These are phyloP conservation scores for Xylaria arbuscula DNA, from an alignment of 2,329 filamentous ascomycete genomes.

Conservation along the genomic window DNA sequence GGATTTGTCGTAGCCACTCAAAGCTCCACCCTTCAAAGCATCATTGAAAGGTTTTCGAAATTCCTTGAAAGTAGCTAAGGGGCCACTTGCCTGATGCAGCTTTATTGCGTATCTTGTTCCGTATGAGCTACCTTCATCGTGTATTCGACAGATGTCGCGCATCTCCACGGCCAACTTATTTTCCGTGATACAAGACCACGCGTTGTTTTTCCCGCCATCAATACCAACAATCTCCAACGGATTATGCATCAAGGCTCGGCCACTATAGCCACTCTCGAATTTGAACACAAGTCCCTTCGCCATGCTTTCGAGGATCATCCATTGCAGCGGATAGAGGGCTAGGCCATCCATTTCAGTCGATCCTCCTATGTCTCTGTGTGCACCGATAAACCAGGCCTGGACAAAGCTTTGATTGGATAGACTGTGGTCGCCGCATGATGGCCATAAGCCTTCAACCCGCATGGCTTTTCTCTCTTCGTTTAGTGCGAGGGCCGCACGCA, in stretches of 20 bases:
- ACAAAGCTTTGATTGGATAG: background rate
- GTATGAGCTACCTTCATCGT: background rate
- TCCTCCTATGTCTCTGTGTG: slow-evolving; percentile 8
- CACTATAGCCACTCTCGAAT: slow-evolving; percentile 2
- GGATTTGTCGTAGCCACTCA: background rate
- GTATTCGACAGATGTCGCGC: background rate
- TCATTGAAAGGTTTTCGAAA: background rate
- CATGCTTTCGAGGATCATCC: slow-evolving; percentile 14
- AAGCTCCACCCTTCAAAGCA: background rate
- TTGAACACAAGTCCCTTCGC: background rate
- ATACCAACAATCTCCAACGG: background rate
- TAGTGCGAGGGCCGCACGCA: slow-evolving; percentile 1
- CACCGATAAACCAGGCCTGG: slow-evolving; percentile 13
- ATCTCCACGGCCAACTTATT: slow-evolving; percentile 9
- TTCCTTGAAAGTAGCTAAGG: slow-evolving; percentile 1
- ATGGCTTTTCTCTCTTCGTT: slow-evolving; percentile 14
- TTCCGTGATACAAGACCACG: background rate
- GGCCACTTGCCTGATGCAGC: background rate
- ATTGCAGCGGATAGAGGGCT: slow-evolving; percentile 10
- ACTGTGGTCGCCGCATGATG: background rate
- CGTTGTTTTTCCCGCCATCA: background rate
- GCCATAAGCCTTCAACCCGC: slow-evolving; percentile 4
- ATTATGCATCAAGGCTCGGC: background rate
- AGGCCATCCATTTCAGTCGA: background rate
- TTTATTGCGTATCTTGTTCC: slow-evolving; percentile 4